Base-by-base conservation (phyloP, 495 filamentous ascomycete species). In the Penicillium coprophilum region DNA sequence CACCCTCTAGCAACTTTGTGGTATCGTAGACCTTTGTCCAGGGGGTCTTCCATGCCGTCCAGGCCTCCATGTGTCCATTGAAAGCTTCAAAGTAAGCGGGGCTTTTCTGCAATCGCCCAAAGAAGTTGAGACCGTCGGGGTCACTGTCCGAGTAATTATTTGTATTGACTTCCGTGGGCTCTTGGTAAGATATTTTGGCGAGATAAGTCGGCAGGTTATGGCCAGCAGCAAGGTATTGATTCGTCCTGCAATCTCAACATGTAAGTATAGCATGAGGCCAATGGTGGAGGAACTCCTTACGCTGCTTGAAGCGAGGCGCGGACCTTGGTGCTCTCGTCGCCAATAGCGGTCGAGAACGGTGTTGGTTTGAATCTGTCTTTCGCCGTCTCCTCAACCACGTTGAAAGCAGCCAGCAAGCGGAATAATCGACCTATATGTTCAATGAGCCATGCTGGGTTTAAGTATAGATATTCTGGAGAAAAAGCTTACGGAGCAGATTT, bases 11-110 rank as follows among this genome's bases (percentile, higher is more conserved):
- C 36, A 70, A 57, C 39, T 46, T 15, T 38, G 54, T 54, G 10
- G 65, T 70, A 24, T 70, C 65, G 56, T 70, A 73, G 15, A 71
- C 68, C 40, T 60, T 61, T 1, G 76, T 63, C 71, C 71, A 78
- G 0, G 65, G 71, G 7, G 58, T 69, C 48, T 70, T 65, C 53
- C 58, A 60, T 40, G 52, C 28, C 38, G 63, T 71, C 61, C 65
- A 69, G 6, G 62, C 60, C 36, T 70, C 67, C 77, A 81, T 81
- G 34, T 68, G 68, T 1, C 64, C 50, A 30, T 75, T 65, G 57
- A 80, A 77, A 32, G 66, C 55, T 24, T 60, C 64, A 31, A 74
- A 63, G 40, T 60, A 58, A 1, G 60, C 50, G 0, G 78, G 76
- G 19, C 66, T 64, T 11, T 63, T 53, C 40, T 61, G 55, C 11